A percentile compares a stretch with the other conserved stretches of the same genome.
phyloP scores from a whole-genome alignment of 139 green algal species.

The Picochlorum sp. region DNA sequence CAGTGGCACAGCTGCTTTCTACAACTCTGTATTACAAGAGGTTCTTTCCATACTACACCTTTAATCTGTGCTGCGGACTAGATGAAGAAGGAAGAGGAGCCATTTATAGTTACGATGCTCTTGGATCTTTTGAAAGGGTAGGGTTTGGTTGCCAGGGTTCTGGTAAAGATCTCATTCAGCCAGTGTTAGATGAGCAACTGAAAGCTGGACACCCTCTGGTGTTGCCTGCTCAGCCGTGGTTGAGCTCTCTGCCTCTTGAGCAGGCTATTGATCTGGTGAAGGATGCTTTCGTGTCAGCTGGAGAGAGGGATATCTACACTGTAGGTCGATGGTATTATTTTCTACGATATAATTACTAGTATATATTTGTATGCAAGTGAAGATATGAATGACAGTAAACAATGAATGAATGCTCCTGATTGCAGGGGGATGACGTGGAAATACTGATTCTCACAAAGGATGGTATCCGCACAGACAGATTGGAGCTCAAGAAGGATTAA shows the following conservation, averaged over 20 bases:
- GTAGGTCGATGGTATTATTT: no score
- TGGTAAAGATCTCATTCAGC: constrained; percentile 94
- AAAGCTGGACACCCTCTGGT: constrained; percentile 79
- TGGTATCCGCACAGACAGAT: constrained; percentile 54
- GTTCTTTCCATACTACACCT: constrained; percentile 99
- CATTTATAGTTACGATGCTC: constrained; percentile 97
- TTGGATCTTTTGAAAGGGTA: constrained; percentile 86
- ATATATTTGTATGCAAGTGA: background rate
- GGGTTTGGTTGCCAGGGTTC: constrained; percentile 79
- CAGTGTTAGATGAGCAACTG: constrained; percentile 98
- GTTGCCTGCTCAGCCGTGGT: constrained; percentile 56
- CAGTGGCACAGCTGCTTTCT: constrained; percentile 87
- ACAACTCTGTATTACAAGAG: constrained; percentile 96
- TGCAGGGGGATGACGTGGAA: constrained; percentile 91
- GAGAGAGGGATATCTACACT: constrained; percentile 98
- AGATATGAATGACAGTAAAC: background rate
- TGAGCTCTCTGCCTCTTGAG: constrained; percentile 56
- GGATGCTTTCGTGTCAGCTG: constrained; percentile 87
- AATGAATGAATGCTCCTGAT: constrained; percentile 29
- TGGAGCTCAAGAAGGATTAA: constrained; percentile 90
- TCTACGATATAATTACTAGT: background rate
- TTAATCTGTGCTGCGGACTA: constrained; percentile 89
- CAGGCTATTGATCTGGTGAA: constrained; percentile 93
- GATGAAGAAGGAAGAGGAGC: constrained; percentile 85
- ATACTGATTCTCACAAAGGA: constrained; percentile 90